These are phyloP conservation scores for Trichoderma koningiopsis DNA, from an alignment of 2,329 filamentous ascomycete species.

Conservation along the genomic window DNA sequence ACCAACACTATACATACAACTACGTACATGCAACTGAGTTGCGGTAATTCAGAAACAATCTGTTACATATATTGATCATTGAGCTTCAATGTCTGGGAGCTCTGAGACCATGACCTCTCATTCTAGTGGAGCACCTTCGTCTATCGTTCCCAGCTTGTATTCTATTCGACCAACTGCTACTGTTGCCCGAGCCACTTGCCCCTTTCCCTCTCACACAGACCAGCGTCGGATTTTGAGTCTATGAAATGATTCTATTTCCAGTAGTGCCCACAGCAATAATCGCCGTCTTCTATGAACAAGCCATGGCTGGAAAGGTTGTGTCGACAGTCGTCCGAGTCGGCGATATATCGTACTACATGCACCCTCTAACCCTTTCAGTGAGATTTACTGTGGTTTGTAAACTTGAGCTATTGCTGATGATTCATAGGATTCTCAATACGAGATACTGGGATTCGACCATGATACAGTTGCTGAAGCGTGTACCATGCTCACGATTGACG, in stretches of 20 bases:
- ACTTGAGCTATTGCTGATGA: neutral
- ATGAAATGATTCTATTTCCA: neutral
- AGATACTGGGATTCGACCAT: neutral
- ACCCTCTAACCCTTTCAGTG: neutral
- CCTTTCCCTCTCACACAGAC: neutral
- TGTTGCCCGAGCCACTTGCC: fast-evolving
- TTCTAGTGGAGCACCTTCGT: neutral
- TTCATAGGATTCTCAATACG: neutral
- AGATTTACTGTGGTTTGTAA: neutral
- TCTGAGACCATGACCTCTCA: neutral
- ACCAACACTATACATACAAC: too few species aligned
- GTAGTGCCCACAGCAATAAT: neutral
- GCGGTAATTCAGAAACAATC: neutral
- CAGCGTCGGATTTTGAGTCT: neutral
- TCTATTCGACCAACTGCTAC: too few species aligned
- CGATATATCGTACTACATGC: neutral
- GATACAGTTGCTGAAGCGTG: neutral
- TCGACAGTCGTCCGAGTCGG: neutral
- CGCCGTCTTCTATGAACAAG: neutral
- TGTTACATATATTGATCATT: neutral
- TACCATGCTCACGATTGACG: neutral
- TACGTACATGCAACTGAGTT: too few species aligned
- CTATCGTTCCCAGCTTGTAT: neutral
- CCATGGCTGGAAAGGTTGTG: neutral
- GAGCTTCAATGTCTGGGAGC: neutral